Percentiles rank a stretch among this genome's conserved stretches.
Evolutionary conservation across 805 yeast genomes (phyloP).

Genomic region (Nakazawaea ernobii): DNA sequence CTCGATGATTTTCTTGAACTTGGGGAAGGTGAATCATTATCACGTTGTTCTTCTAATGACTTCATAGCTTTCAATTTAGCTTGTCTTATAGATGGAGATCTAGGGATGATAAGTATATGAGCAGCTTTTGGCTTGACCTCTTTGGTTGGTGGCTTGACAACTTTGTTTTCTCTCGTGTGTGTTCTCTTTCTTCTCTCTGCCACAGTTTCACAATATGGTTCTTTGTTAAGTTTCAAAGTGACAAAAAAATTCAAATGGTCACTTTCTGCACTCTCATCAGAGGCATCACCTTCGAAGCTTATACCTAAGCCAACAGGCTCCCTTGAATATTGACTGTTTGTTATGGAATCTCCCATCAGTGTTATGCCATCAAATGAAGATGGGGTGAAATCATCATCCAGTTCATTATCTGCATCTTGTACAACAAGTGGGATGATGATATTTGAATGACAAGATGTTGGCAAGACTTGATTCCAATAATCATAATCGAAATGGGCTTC

Average conservation of each 20-base stretch:
- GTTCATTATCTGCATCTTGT: no score
- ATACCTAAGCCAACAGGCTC: neutral
- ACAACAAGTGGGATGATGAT: neutral
- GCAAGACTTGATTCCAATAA: neutral
- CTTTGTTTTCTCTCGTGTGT: neutral
- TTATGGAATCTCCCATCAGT: no score
- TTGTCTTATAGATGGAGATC: neutral
- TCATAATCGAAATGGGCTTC: neutral
- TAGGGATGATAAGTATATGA: neutral
- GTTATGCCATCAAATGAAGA: no score
- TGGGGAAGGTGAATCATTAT: neutral
- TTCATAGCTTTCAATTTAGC: conserved; percentile 1
- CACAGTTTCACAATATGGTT: neutral
- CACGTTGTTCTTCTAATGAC: neutral
- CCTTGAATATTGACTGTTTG: no score
- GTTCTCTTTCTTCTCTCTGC: conserved; percentile 1
- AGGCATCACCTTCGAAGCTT: neutral
- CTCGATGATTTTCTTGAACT: neutral
- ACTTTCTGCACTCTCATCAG: neutral
- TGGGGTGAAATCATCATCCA: no score
- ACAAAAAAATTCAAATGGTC: neutral
- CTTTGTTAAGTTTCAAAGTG: neutral
- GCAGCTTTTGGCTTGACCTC: neutral
- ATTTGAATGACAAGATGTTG: neutral
- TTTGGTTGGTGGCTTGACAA: neutral